A percentile compares a stretch with the other conserved stretches of the same genome.
Evolutionary conservation across 192 early-diverging fungal species (phyloP).

Genomic region (Martensiomyces pterosporus): DNA sequence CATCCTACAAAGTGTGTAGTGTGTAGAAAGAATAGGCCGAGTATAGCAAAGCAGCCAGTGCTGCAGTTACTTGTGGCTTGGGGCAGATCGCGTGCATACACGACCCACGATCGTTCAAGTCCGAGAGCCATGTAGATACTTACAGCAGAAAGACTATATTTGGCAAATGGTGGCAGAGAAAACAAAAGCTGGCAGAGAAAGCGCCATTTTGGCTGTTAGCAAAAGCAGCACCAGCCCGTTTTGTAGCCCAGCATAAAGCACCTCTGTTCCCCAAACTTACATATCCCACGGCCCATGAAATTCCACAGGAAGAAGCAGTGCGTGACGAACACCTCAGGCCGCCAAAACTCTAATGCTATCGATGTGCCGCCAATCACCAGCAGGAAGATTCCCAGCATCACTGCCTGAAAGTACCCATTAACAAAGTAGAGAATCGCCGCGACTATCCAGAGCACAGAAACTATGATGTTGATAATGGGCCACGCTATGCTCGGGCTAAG

Average conservation of each 20-base stretch:
- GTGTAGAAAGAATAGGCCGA: constrained; percentile 1
- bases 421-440: constrained; percentile 36
- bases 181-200: neutral
- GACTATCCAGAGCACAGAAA: constrained; percentile 42
- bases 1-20: constrained; percentile 18
- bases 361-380: constrained; percentile 29
- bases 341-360: constrained; percentile 43
- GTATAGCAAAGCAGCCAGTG: neutral
- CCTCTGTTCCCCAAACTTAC: no score
- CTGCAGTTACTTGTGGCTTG: no score
- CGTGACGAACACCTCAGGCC: constrained; percentile 25
- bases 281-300: constrained; percentile 47
- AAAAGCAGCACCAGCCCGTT: no score
- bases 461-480: constrained; percentile 40
- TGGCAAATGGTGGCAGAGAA: neutral
- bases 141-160: constrained; percentile 39
- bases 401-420: constrained; percentile 31
- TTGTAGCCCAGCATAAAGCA: no score
- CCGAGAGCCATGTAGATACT: constrained; percentile 6
- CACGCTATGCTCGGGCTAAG: constrained; percentile 20
- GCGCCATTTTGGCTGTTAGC: constrained; percentile 2
- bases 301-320: constrained; percentile 51
- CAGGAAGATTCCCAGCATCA: constrained; percentile 37
- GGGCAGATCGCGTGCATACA: no score
- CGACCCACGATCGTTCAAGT: neutral